Evolutionary conservation across 225 moss, liverwort and hornwort species (phyloP), one percentile per base, ranked within the genome.

Genomic region (Ulota crispa): DNA sequence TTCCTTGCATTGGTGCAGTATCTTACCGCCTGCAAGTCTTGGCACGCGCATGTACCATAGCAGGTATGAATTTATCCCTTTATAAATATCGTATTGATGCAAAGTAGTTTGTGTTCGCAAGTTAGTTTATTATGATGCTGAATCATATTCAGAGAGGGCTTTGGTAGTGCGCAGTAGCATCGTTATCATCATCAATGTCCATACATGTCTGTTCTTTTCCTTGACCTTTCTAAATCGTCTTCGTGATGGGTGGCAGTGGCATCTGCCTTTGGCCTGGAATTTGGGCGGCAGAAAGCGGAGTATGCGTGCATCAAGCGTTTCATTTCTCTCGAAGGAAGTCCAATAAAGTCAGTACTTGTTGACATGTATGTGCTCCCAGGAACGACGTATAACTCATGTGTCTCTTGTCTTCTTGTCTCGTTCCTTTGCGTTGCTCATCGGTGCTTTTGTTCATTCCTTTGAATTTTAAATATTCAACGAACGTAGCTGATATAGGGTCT

Each of bases 241-340:
- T 77, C 14, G 53, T 71, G 68, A 50, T 81, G 77, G 77, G 31
- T 82, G 79, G 64, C 78, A 90, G 90, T 82, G 86, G 88, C 90
- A 75, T 86, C 86, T 84, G 80, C 47, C 6, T 72, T 88, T 41
- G 88, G 90, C 43, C 73, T 88, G 60, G 80, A 77, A 70, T 84
- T 77, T 62, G 90, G 88, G 26, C 76, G 76, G 65, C 80, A 60
- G 28, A 81, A 64, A 73, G 79, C 88, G 32, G 86, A 88, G 78
- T 82, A 73, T 65, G 82, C 84, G 39, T 90, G 90, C 86, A 70
- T 90, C 69, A 84, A 88, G 88, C 84, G 84, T 68, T 61, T 90
- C 73, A 82, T 84, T 61, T 78, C 80, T 70, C 88, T 90, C 43
- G 84, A 88, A 52, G 86, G 78, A 64, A 88, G 88, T 71, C 90